These are phyloP conservation scores for Aplosporella prunicola DNA, from an alignment of 2,329 filamentous ascomycete genomes.

Conservation along the genomic window DNA sequence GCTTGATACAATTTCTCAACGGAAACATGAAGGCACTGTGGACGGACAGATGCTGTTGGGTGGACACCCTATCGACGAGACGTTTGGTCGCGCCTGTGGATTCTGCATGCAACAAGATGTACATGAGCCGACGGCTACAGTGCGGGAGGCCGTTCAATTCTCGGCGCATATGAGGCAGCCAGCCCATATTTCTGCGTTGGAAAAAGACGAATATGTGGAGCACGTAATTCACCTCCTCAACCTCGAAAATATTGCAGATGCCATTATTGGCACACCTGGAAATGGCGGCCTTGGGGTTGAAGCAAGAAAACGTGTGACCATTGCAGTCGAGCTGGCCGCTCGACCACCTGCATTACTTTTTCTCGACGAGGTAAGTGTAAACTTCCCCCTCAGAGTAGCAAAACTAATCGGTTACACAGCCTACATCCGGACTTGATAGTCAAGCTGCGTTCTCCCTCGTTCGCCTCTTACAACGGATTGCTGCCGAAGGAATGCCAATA, in stretches of 20 bases:
- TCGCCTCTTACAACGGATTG: conserved; percentile 53
- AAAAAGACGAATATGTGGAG: conserved; percentile 61
- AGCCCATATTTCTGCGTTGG: conserved; percentile 44
- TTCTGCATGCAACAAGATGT: conserved; percentile 57
- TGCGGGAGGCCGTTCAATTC: conserved; percentile 57
- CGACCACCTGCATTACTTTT: conserved; percentile 59
- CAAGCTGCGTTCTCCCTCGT: conserved; percentile 57
- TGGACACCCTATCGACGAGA: conserved; percentile 20
- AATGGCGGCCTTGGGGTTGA: conserved; percentile 47
- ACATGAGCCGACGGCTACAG: conserved; percentile 56
- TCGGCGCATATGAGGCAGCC: conserved; percentile 56
- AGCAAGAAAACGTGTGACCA: conserved; percentile 62
- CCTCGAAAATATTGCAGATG: conserved; percentile 55
- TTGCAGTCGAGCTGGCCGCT: conserved; percentile 59
- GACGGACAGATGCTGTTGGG: conserved; percentile 37
- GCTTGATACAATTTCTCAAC: conserved; percentile 32
- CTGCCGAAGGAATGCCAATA: conserved; percentile 60
- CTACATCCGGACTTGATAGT: conserved; percentile 53
- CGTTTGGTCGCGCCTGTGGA: conserved; percentile 45
- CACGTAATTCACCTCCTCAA: conserved; percentile 54
- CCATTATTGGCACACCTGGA: conserved; percentile 51
- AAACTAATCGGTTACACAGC: conserved; percentile 71
- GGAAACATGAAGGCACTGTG: conserved; percentile 37
- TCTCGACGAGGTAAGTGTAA: conserved; percentile 53
- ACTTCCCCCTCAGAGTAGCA: conserved; percentile 82